Evolutionary conservation across 2,329 filamentous ascomycete species (phyloP), one percentile per base, ranked within the genome.

Genomic region (Pseudonectria foliicola): DNA sequence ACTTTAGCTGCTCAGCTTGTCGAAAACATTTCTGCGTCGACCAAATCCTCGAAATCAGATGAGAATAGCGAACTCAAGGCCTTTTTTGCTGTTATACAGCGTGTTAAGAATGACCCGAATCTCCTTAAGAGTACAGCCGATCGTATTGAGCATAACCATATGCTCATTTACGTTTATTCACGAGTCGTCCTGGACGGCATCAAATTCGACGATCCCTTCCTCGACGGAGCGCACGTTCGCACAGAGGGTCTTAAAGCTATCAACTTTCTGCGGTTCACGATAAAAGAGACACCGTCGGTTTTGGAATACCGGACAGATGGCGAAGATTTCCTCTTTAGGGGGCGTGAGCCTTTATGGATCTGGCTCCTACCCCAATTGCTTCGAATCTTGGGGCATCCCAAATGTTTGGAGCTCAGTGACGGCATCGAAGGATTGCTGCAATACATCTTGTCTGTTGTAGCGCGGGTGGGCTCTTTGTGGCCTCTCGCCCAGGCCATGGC

Each of bases 1-100:
- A 93, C 88, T 8, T 72, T 95, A 52, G 87, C 89, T 34, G 86
- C 86, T 10, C 85, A 93, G 59, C 79, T 95, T 38, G 86, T 92
- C 44, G 81, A 85, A 55, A 86, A 85, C 56, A 79, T 88, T 43
- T 77, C 82, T 28, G 74, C 82, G 14, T 75, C 75, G 32, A 70
- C 73, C 33, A 73, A 70, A 42, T 76, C 73, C 29, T 72, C 74
- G 34, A 72, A 75, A 50, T 74, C 74, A 34, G 73, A 82, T 49
- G 79, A 82, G 49, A 80, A 77, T 39, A 77, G 80, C 47, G 83
- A 86, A 32, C 81, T 95, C 44, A 80, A 83, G 43, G 77, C 80
- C 34, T 71, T 95, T 3, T 71, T 78, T 42, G 59, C 63, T 29
- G 61, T 71, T 21, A 75, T 81, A 24, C 69, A 77, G 48, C 60